Conservation (phyloP, 2,329 filamentous ascomycete genomes). For the Elsinoe batatas region DNA sequence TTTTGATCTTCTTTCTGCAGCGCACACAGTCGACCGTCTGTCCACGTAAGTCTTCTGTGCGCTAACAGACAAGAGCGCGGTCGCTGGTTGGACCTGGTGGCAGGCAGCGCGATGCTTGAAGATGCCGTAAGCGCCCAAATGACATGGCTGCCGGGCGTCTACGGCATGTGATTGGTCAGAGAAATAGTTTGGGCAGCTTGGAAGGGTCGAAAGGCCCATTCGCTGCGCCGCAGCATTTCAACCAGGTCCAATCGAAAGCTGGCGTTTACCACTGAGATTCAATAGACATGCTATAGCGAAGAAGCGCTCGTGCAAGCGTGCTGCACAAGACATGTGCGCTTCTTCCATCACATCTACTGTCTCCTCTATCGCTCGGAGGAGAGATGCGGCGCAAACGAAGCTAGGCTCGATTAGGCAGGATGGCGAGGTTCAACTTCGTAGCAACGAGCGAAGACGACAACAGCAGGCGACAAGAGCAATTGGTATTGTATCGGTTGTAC, state of each 20-base stretch:
- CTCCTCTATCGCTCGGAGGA: neutral
- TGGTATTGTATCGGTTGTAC: no score
- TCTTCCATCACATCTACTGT: neutral
- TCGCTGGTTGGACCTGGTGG: slow-evolving; percentile 7
- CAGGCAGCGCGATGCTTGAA: slow-evolving; percentile 9
- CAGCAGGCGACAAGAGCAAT: no score
- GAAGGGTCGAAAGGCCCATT: neutral
- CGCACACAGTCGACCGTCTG: neutral
- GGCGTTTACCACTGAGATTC: neutral
- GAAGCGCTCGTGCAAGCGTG: neutral
- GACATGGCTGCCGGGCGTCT: neutral
- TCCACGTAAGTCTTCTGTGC: neutral
- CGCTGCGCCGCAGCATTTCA: neutral
- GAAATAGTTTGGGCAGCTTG: neutral
- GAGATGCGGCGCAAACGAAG: neutral
- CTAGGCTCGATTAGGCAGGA: neutral
- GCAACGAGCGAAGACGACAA: neutral
- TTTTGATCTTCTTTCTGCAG: neutral
- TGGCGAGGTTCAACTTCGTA: neutral
- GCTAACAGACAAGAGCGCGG: neutral
- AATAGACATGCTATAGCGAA: neutral
- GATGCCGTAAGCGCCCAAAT: slow-evolving; percentile 10
- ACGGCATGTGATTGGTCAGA: neutral
- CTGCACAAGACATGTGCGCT: neutral
- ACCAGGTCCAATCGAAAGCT: neutral